Conservation (phyloP, 2,329 filamentous ascomycete species). For the Endothia cerciana region DNA sequence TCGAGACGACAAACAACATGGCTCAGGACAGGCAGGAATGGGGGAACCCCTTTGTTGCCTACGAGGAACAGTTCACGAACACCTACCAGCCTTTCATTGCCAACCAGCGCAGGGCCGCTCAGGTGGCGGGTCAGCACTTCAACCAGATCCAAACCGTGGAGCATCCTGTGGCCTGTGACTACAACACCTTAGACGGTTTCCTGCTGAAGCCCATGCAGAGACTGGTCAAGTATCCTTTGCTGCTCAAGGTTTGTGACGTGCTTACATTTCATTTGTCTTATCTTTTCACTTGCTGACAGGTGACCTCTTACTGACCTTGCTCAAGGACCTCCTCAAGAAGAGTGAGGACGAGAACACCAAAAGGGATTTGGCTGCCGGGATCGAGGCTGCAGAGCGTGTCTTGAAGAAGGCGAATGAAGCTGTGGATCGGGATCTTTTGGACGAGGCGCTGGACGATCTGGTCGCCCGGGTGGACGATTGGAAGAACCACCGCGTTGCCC, state of each 20-base stretch:
- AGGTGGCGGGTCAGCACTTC: conserved; percentile 82
- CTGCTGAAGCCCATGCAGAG: conserved; percentile 96
- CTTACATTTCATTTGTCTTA: background rate
- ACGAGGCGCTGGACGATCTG: conserved; percentile 83
- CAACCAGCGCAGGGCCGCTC: conserved; percentile 89
- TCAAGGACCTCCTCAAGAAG: conserved; percentile 83
- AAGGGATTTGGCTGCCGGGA: conserved; percentile 74
- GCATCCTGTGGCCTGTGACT: conserved; percentile 81
- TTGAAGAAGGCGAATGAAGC: conserved; percentile 87
- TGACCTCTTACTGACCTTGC: conserved; percentile 34
- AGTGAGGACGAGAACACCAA: conserved; percentile 73
- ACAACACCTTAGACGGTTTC: conserved; percentile 88
- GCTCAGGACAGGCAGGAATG: conserved; percentile 80
- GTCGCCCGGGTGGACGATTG: conserved; percentile 88
- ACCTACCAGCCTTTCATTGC: conserved; percentile 98
- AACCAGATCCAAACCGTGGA: conserved; percentile 80
- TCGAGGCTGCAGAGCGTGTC: conserved; percentile 80
- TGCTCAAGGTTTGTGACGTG: conserved; percentile 69
- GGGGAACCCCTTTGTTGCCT: conserved; percentile 87
- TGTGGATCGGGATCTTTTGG: conserved; percentile 83
- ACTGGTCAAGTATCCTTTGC: conserved; percentile 88
- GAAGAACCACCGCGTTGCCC: conserved; percentile 89
- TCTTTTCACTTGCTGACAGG: conserved; percentile 13
- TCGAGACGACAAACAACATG: conserved; percentile 92
- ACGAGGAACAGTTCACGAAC: conserved; percentile 78